Percentiles rank a stretch among this genome's conserved stretches.
phyloP scores from a whole-genome alignment of 495 filamentous ascomycete genomes.

The Penicillium coprophilum region DNA sequence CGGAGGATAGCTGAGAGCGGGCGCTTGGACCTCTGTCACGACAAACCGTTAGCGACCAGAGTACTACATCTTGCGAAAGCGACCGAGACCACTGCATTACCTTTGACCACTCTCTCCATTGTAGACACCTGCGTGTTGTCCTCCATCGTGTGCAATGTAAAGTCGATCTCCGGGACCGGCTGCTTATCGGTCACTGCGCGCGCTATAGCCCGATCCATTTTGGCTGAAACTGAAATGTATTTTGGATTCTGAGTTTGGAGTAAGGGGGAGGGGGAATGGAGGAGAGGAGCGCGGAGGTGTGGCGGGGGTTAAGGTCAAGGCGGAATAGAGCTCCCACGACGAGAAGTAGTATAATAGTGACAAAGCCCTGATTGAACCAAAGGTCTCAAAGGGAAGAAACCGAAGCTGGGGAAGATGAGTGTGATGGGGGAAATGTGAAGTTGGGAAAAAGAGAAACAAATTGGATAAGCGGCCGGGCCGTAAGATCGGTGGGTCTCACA shows the following conservation, averaged over 20 bases:
- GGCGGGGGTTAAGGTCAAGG: constrained; percentile 22
- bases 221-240: constrained; percentile 16
- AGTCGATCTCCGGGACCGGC: constrained; percentile 95
- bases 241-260: constrained; percentile 12
- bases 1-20: constrained; percentile 83
- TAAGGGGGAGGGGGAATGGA: constrained; percentile 24
- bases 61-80: constrained; percentile 12
- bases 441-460: constrained; percentile 33
- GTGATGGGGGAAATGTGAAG: constrained; percentile 4
- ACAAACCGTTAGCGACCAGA: constrained; percentile 18
- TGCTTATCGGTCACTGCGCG: constrained; percentile 90
- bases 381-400: neutral
- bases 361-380: neutral
- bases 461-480: constrained; percentile 25
- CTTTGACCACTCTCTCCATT: constrained; percentile 93
- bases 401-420: neutral
- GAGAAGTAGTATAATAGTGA: constrained; percentile 10
- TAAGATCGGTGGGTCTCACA: constrained; percentile 12
- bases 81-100: constrained; percentile 48
- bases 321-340: constrained; percentile 19
- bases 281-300: constrained; percentile 22
- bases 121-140: constrained; percentile 95
- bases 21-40: constrained; percentile 85
- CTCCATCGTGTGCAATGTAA: constrained; percentile 96
- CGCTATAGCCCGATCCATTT: constrained; percentile 48